Evolutionary conservation across 306 rosid species (phyloP).

Genomic region (Sechiopsis laciniata): DNA sequence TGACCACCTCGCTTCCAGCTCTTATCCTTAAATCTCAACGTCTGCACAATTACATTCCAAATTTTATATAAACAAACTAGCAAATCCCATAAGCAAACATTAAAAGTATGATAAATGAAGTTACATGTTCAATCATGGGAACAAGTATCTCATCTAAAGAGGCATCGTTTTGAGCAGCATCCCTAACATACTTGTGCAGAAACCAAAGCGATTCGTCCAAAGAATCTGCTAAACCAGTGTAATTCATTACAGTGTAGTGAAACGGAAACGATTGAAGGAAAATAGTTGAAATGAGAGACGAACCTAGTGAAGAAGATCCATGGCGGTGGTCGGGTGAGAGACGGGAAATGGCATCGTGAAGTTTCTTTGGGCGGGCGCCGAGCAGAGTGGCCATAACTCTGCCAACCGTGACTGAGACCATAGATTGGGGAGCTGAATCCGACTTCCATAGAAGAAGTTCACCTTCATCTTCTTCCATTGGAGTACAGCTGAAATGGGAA

Average conservation of each 20-base stretch:
- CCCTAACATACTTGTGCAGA: constrained; percentile 56
- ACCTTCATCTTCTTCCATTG: constrained; percentile 28
- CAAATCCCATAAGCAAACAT: background rate
- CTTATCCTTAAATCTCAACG: constrained; percentile 44
- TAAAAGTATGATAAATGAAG: constrained; percentile 5
- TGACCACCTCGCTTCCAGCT: constrained; percentile 59
- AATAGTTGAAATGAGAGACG: background rate
- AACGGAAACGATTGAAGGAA: background rate
- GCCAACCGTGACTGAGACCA: constrained; percentile 59
- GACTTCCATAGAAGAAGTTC: constrained; percentile 39
- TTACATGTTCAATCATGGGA: constrained; percentile 69
- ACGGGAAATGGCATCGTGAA: constrained; percentile 54
- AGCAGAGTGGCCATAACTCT: constrained; percentile 56
- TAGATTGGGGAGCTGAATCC: constrained; percentile 36
- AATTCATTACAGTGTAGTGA: background rate
- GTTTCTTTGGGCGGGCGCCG: constrained; percentile 58
- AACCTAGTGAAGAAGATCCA: constrained; percentile 30
- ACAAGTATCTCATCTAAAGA: constrained; percentile 47
- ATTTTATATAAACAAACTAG: background rate
- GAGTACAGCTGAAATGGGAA: background rate
- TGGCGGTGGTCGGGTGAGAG: constrained; percentile 35
- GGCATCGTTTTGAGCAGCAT: constrained; percentile 38
- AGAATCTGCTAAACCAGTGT: constrained; percentile 27
- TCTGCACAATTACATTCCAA: background rate
- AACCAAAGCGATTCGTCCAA: constrained; percentile 66